These are phyloP conservation scores for Pseudonitzschia multiseries DNA, from an alignment of 108 stramenopile genomes.

Conservation along the genomic window DNA sequence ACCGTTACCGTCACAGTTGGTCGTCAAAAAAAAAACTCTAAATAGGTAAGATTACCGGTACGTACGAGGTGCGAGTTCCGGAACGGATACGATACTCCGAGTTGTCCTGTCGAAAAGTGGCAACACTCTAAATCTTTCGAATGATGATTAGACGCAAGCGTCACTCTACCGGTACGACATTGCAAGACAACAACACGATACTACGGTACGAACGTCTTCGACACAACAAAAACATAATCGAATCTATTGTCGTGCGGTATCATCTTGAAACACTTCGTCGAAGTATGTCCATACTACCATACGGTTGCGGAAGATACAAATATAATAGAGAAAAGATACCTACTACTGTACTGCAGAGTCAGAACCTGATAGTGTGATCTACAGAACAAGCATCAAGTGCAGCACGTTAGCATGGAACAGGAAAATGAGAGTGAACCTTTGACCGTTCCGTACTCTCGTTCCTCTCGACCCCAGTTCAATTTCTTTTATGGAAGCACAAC, in stretches of 20 bases:
- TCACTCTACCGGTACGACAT: background rate
- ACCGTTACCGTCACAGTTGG: too few relatives aligned
- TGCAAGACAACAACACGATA: too few relatives aligned
- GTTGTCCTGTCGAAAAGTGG: background rate
- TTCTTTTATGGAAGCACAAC: slow-evolving; percentile 46
- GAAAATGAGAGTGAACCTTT: background rate
- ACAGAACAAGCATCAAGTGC: background rate
- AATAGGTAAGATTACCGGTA: too few relatives aligned
- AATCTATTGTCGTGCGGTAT: background rate
- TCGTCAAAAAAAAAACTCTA: too few relatives aligned
- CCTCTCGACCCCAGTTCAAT: slow-evolving; percentile 34
- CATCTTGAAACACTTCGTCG: background rate
- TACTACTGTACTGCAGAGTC: background rate
- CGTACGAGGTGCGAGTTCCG: too few relatives aligned
- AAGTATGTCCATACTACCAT: background rate
- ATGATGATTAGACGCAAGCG: background rate
- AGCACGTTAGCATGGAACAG: background rate
- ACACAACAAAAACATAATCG: background rate
- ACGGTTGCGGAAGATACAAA: background rate
- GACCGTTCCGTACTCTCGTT: background rate
- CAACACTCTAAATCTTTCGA: background rate
- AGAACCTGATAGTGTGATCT: background rate
- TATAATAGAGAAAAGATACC: background rate
- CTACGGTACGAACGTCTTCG: too few relatives aligned
- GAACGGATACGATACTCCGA: background rate